phyloP scores from a whole-genome alignment of 257 asterid species.

The Rubia yunnanensis region DNA sequence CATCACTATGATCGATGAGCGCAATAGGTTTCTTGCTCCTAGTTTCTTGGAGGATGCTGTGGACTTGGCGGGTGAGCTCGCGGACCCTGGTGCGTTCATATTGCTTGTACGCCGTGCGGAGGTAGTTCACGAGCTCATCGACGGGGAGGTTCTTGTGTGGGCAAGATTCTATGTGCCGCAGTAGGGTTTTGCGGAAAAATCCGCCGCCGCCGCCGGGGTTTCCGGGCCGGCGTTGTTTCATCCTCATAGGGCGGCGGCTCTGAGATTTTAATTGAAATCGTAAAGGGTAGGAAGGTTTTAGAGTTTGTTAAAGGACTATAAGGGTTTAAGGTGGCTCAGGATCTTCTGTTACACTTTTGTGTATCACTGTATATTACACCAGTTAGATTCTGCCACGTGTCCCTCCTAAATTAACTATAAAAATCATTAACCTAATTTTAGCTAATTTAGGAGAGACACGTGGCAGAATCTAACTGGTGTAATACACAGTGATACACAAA shows the following conservation, averaged over 20 bases:
- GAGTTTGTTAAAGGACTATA: neutral
- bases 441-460: no score
- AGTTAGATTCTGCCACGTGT: no score
- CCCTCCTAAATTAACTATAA: no score
- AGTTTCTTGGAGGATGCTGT: constrained; percentile 12
- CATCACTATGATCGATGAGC: neutral
- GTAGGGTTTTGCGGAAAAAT: constrained; percentile 28
- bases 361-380: no score
- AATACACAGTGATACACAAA: no score
- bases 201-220: constrained; percentile 13
- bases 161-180: constrained; percentile 33
- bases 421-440: no score
- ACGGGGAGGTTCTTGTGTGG: constrained; percentile 19
- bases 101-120: constrained; percentile 40
- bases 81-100: constrained; percentile 48
- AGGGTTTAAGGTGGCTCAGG: constrained; percentile 10
- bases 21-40: neutral
- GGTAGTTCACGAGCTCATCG: constrained; percentile 60
- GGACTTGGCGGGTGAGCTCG: constrained; percentile 43
- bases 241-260: neutral
- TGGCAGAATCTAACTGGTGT: no score
- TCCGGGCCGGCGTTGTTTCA: constrained; percentile 1
- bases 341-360: no score
- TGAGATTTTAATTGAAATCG: neutral
- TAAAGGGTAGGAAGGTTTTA: neutral